Evolutionary conservation across 2,329 filamentous ascomycete genomes (phyloP), one percentile per base, ranked within the genome.

Genomic region (Pyricularia grisea): DNA sequence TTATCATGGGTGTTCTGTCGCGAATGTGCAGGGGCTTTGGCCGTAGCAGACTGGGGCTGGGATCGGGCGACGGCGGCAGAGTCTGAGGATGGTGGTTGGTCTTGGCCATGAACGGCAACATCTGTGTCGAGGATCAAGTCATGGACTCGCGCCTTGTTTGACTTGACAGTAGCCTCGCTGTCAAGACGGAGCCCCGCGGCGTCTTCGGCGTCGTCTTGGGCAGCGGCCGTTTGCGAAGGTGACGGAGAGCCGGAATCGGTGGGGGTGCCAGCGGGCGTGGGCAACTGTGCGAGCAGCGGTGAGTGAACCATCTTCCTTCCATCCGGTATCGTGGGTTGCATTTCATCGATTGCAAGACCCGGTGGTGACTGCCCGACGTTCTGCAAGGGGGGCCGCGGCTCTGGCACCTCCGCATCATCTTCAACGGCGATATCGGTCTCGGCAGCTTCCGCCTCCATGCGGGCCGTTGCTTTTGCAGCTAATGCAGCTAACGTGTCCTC

Each of bases 1-100:
- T 78, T 81, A 70, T 82, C 83, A 10, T 64, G 12, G 61, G 78
- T 76, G 71, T 78, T 80, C 23, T 61, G 58, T 27, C 58, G 4
- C 17, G 58, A 61, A 27, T 23, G 14, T 4, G 58, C 23, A 23
- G 58, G 10, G 6, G 68, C 50, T 55, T 60, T 69, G 33, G 65
- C 25, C 12, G 42, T 23, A 17, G 36, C 33, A 31, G 68, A 69
- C n/a, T 66, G 65, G 65, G 65, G 31, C 12, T 42, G n/a, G 10
- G 65, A 31, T 31, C 23, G 23, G 28, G 17, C 25, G 27, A 20
- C 61, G 12, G 31, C 33, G 63, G 28, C 33, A 17, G 23, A 25
- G 23, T 14, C n/a, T 42, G n/a, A 20, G 33, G 28, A 30, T 33
- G 10, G 33, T 11, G n/a, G 23, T 6, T 23, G 14, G 9, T 63